Conservation (phyloP, 2,329 filamentous ascomycete genomes). For the Pseudogymnoascus sp. region DNA sequence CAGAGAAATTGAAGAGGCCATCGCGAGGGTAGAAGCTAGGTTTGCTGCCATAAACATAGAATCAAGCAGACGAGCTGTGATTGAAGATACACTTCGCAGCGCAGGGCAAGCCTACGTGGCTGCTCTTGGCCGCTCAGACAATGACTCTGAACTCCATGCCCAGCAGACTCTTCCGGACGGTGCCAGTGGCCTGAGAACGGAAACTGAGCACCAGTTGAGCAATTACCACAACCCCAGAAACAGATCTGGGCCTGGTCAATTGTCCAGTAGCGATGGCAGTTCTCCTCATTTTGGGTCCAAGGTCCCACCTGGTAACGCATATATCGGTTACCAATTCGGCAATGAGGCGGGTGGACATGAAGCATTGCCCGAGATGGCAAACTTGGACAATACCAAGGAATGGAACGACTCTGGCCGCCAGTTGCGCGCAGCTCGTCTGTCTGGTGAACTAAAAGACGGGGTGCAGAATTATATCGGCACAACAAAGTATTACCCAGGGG, state of each 20-base stretch:
- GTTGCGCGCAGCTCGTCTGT: not conserved
- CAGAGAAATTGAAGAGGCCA: slow-evolving; percentile 5
- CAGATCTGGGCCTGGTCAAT: not conserved
- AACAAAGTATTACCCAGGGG: not conserved
- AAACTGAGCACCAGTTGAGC: slow-evolving; percentile 20
- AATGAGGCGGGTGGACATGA: not conserved
- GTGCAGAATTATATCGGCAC: not conserved
- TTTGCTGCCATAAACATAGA: not conserved
- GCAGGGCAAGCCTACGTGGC: not conserved
- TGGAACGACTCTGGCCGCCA: not conserved
- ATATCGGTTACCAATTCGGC: not conserved
- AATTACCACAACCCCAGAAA: not conserved
- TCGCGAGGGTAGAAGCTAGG: not conserved
- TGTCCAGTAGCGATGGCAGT: not conserved
- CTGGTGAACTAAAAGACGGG: not conserved
- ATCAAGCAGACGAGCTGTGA: not conserved
- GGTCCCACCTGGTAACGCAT: not conserved
- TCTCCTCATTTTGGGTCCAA: not conserved
- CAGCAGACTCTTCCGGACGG: not conserved
- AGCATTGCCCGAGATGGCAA: not conserved
- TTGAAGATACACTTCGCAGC: not conserved
- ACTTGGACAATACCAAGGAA: not conserved
- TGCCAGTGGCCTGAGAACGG: slow-evolving; percentile 16
- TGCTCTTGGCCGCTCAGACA: not conserved
- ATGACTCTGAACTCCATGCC: not conserved